Conservation (phyloP, 2,329 filamentous ascomycete genomes). For the Cytospora schulzeri region DNA sequence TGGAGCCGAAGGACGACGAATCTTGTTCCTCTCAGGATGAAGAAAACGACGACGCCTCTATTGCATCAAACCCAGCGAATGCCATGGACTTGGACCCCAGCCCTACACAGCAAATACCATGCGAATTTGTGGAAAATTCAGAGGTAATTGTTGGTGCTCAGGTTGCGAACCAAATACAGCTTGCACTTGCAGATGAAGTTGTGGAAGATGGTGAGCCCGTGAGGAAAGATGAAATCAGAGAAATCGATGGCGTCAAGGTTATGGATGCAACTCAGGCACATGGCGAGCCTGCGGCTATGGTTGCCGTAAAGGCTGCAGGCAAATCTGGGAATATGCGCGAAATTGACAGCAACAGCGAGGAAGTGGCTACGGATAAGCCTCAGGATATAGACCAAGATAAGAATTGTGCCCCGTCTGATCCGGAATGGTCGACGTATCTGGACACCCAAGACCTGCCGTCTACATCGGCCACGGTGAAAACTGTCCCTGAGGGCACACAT, state of each 20-base stretch:
- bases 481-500: neutral
- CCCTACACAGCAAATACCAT: neutral
- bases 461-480: neutral
- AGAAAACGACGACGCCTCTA: neutral
- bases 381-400: neutral
- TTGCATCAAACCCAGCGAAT: neutral
- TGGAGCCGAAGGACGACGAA: neutral
- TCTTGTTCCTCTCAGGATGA: too few relatives aligned
- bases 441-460: constrained; percentile 3
- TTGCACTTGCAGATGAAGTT: neutral
- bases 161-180: neutral
- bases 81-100: neutral
- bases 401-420: neutral
- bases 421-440: constrained; percentile 17
- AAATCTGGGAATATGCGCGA: neutral
- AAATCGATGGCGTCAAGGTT: neutral
- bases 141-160: neutral
- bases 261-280: neutral
- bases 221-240: neutral
- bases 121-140: neutral
- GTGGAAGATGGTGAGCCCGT: neutral
- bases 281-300: neutral
- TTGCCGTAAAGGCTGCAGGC: neutral
- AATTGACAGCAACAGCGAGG: neutral
- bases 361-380: neutral